Base-by-base conservation (phyloP, 75 land plant species). In the Pseudotsuga menziesii region DNA sequence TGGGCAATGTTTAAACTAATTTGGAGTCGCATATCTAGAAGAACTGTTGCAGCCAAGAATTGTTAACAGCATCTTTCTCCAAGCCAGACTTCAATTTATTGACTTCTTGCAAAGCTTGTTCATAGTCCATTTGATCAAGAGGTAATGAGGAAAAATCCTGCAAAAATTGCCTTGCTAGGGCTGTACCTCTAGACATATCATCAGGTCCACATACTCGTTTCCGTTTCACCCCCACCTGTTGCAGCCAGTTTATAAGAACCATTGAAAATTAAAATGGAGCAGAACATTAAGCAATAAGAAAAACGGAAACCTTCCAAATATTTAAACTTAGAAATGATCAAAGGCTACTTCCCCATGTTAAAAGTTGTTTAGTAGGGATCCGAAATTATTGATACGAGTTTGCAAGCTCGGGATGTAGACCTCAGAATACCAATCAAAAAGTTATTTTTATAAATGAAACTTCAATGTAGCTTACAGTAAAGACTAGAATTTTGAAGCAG, bases 21-120 rank as follows among this genome's bases (percentile, higher is more conserved):
- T 66, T 66, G 36, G 17, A 66, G 16, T 66, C 35, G 41, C 36
- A 14, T 27, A 76, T 27, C 77, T 86, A 84, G 75, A 89, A 76
- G 79, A 91, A 85, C 82, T 92, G 92, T 80, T 86, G 88, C 26
- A 95, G 85, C 98, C 98, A 95, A 16, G 82, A 74, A 66, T 78
- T 79, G 36, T 77, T 74, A 13, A 67, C 84, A 52, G 95, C 92
- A 83, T 95, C 98, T 71, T 80, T 88, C 82, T 91, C 88, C 48
- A 96, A 80, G 32, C 77, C 94, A 57, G 75, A 76, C 67, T 80
- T 86, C 80, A 96, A 54, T 59, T 84, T 85, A 5, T 73, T 64
- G 9, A 94, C 87, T 32, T 82, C 81, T 64, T 84, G 78, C 27
- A 91, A 44, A 56, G 94, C 96, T 58, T 88, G 78, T 62, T 87